Evolutionary conservation across 306 rosid genomes (phyloP).

Genomic region (Glycine latifolia): DNA sequence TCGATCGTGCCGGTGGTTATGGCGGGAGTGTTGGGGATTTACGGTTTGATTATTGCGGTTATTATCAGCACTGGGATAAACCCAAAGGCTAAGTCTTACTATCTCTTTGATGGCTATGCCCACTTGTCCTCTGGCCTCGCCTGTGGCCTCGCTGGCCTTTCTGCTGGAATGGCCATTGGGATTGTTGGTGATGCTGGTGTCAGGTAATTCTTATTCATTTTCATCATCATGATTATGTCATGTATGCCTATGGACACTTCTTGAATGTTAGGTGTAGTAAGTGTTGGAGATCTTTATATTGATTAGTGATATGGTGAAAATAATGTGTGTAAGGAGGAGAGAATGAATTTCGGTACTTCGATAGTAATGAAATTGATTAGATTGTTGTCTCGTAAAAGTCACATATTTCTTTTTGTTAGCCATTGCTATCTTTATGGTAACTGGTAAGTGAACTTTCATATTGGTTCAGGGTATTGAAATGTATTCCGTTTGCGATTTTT

Average conservation of each 20-base stretch:
- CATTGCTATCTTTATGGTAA: not conserved
- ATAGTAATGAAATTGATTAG: not conserved
- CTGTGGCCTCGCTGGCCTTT: conserved; percentile 86
- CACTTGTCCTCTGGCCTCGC: conserved; percentile 87
- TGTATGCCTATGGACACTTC: no score
- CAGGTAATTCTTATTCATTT: conserved; percentile 47
- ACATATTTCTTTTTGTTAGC: not conserved
- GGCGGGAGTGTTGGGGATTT: conserved; percentile 85
- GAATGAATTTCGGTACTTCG: no score
- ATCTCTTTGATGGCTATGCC: conserved; percentile 81
- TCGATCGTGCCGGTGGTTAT: conserved; percentile 86
- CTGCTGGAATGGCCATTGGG: conserved; percentile 88
- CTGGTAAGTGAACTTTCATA: not conserved
- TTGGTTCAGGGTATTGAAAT: not conserved
- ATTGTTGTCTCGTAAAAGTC: not conserved
- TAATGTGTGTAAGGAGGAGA: no score
- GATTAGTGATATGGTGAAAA: no score
- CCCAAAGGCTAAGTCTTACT: conserved; percentile 80
- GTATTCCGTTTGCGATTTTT: not conserved
- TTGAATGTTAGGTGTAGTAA: no score
- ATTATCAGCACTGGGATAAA: conserved; percentile 81
- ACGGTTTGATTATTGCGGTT: conserved; percentile 78
- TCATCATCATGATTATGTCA: no score
- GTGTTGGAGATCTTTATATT: no score
- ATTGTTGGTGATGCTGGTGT: conserved; percentile 90